Evolutionary conservation across 495 filamentous ascomycete genomes (phyloP).

Genomic region (Endocarpon pusillum): DNA sequence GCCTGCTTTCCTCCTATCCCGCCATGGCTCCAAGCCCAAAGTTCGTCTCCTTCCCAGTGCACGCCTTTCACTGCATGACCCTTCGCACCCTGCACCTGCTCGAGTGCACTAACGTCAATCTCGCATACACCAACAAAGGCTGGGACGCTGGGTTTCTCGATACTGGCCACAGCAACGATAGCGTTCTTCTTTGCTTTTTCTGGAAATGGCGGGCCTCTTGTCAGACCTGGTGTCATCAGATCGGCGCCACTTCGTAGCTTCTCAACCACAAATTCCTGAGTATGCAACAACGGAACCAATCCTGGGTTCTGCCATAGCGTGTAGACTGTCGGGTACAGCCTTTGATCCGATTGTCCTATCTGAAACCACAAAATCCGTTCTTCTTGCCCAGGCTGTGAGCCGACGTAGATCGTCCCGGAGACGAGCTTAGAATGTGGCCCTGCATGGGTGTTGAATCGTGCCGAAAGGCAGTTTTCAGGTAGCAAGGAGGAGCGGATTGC

Average conservation of each 20-base stretch:
- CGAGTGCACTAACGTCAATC: slow-evolving; percentile 42
- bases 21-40: slow-evolving; percentile 46
- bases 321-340: slow-evolving; percentile 52
- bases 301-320: slow-evolving; percentile 49
- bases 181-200: slow-evolving; percentile 39
- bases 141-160: slow-evolving; percentile 42
- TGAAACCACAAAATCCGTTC: slow-evolving; percentile 55
- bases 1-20: slow-evolving; percentile 34
- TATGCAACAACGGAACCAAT: slow-evolving; percentile 46
- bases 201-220: slow-evolving; percentile 53
- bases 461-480: slow-evolving; percentile 45
- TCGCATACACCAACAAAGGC: slow-evolving; percentile 49
- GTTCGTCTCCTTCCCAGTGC: slow-evolving; percentile 61
- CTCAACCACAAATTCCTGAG: slow-evolving; percentile 40
- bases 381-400: slow-evolving; percentile 35
- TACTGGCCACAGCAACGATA: slow-evolving; percentile 48
- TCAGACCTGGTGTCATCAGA: slow-evolving; percentile 60
- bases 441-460: slow-evolving; percentile 51
- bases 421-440: slow-evolving; percentile 48
- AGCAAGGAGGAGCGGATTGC: slow-evolving; percentile 43
- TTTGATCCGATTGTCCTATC: slow-evolving; percentile 36
- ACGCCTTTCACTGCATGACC: slow-evolving; percentile 49
- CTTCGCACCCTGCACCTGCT: slow-evolving; percentile 43
- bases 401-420: slow-evolving; percentile 49
- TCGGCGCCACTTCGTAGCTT: slow-evolving; percentile 51